These are phyloP conservation scores for Anthoceros angustus DNA, from an alignment of 225 moss, liverwort and hornwort genomes.

Conservation along the genomic window DNA sequence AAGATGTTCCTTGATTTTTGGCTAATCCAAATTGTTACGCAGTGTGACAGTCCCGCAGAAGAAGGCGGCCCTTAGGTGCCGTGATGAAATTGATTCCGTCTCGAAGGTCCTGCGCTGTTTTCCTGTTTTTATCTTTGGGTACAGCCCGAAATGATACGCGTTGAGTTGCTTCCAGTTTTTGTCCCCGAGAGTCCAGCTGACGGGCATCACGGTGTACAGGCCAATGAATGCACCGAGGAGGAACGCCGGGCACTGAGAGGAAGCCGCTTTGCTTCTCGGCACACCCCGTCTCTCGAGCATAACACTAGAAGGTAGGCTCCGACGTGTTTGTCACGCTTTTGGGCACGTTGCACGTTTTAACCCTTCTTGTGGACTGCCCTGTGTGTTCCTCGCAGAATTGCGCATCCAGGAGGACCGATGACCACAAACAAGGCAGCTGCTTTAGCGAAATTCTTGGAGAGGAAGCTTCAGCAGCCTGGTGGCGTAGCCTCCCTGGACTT, in stretches of 20 bases:
- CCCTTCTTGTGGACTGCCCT: not conserved
- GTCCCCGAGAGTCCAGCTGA: too few species aligned
- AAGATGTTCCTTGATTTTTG: too few species aligned
- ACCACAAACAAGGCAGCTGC: constrained; percentile 96
- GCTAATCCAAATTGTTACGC: too few species aligned
- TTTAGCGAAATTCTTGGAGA: constrained; percentile 71
- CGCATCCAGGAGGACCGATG: constrained; percentile 89
- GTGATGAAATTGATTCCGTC: constrained; percentile 44
- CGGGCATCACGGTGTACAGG: too few species aligned
- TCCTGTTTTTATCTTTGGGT: too few species aligned
- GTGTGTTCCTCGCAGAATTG: constrained; percentile 50
- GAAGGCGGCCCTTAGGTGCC: constrained; percentile 49
- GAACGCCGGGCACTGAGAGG: constrained; percentile 84
- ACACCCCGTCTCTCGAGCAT: constrained; percentile 25
- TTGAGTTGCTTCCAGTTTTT: too few species aligned
- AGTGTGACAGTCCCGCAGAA: constrained; percentile 83
- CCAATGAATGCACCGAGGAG: too few species aligned
- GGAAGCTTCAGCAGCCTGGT: constrained; percentile 63
- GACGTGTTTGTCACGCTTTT: not conserved
- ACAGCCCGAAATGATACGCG: too few species aligned
- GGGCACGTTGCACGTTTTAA: too few species aligned
- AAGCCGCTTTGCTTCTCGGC: constrained; percentile 68
- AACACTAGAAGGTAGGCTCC: constrained; percentile 16
- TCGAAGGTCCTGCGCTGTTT: constrained; percentile 35
- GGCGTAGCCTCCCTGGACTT: constrained; percentile 64